Evolutionary conservation across 495 filamentous ascomycete species (phyloP).

Genomic region (Neurospora sp.): DNA sequence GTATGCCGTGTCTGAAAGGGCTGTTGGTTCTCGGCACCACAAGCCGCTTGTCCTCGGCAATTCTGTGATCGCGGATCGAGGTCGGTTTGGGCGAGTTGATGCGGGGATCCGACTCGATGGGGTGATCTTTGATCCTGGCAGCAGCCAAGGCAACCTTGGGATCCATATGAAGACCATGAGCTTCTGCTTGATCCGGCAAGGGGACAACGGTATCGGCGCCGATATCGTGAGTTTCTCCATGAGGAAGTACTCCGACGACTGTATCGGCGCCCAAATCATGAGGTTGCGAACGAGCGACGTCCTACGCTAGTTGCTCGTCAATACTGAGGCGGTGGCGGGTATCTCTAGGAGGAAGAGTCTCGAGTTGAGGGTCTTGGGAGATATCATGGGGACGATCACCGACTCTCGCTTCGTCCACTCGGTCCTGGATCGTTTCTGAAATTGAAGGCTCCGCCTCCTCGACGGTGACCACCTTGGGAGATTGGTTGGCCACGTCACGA

Average conservation of each 20-base stretch:
- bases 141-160: not conserved
- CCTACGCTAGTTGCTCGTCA: not conserved
- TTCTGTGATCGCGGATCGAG: constrained; percentile 3
- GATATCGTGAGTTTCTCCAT: not conserved
- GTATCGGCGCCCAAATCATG: not conserved
- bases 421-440: not conserved
- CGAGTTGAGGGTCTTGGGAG: not conserved
- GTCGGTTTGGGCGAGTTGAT: constrained; percentile 1
- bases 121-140: not conserved
- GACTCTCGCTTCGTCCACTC: not conserved
- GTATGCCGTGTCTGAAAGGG: constrained; percentile 4
- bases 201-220: not conserved
- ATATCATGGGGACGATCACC: not conserved
- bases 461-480: not conserved
- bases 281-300: not conserved
- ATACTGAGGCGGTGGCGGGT: not conserved
- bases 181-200: not conserved
- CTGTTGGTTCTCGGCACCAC: not conserved
- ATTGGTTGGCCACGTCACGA: not conserved
- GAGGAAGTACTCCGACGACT: not conserved
- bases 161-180: not conserved
- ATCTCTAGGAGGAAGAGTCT: not conserved
- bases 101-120: constrained; percentile 5
- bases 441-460: not conserved
- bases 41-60: constrained; percentile 8